These are phyloP conservation scores for Gloeostereum incarnatum DNA, from an alignment of 768 basidiomycete genomes.

Conservation along the genomic window DNA sequence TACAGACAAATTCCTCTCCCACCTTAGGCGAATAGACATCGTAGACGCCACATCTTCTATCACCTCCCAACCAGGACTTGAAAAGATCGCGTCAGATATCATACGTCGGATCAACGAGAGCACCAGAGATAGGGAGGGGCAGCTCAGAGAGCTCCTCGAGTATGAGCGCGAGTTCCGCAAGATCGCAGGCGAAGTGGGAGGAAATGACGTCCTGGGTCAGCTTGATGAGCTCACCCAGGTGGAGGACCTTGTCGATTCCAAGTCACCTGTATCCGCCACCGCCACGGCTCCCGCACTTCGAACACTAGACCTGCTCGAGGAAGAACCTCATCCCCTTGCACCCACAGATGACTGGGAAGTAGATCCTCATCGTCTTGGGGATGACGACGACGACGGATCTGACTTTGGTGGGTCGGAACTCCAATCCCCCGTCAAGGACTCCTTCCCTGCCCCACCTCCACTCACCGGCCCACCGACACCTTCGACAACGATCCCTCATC, in stretches of 20 bases:
- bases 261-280: conserved; percentile 13
- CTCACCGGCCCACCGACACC: conserved; percentile 45
- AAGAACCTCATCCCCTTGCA: conserved; percentile 18
- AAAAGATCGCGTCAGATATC: conserved; percentile 64
- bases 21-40: conserved; percentile 61
- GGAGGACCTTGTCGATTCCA: conserved; percentile 33
- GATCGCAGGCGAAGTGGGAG: conserved; percentile 71
- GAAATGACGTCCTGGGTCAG: conserved; percentile 59
- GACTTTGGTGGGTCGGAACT: conserved; percentile 29
- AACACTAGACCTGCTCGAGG: conserved; percentile 18
- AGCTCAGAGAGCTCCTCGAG: conserved; percentile 70
- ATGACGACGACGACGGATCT: conserved; percentile 39
- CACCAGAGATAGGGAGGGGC: conserved; percentile 68
- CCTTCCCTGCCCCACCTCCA: conserved; percentile 45
- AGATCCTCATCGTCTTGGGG: conserved; percentile 37
- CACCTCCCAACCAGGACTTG: conserved; percentile 39
- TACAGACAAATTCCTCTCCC: conserved; percentile 68
- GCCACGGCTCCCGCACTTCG: conserved; percentile 16
- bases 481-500: conserved; percentile 50
- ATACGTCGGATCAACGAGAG: conserved; percentile 73
- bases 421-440: conserved; percentile 44
- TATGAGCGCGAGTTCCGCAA: conserved; percentile 74
- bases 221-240: conserved; percentile 52
- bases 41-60: conserved; percentile 25
- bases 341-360: conserved; percentile 50